Base-by-base conservation (phyloP, 2,329 filamentous ascomycete genomes). In the Neonectria punicea region DNA sequence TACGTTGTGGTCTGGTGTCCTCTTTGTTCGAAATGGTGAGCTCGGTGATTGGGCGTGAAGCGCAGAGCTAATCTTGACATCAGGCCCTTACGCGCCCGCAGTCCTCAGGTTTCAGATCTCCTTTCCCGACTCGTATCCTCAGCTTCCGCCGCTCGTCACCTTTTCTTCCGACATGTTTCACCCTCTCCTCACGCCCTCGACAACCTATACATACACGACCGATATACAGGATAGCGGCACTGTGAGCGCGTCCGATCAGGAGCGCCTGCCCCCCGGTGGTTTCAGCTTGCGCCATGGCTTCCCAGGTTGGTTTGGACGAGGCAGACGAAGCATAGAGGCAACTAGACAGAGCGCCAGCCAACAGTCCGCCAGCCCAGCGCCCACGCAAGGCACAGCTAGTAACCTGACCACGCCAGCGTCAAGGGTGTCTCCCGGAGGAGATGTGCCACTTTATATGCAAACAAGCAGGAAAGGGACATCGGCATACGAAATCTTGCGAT, bases 131-230 rank as follows among this genome's bases (percentile, higher is more conserved):
- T 86, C 87, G 43, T 98, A 97, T 77, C 95, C 95, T 13, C 82
- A 85, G 56, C 82, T 93, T 20, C 93, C 95, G 55, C 96, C 96
- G 10, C 84, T 94, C 18, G 89, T 99, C 70, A 95, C 91, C 59
- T 97, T 99, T 79, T 88, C 89, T 50, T 97, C 93, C 71, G 95
- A 98, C 77, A 91, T 98, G 71, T 99, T 98, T 79, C 95, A 99
- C 78, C 95, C 95, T 18, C 85, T 99, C 46, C 90, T 98, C 70
- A 94, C 94, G 8, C 94, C 96, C 41, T 85, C 97, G 67, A 97
- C 94, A n/a, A 97, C 93, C 4, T 97, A 97, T 80, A 96, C 93
- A 76, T 97, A 97, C 82, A 92, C 93, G 46, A 94, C 93, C 67
- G 90, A 92, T 62, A 89, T 92, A 39, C 88, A 92, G 66, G 90